Base-by-base conservation (phyloP, 345 rosid genomes). In the Cochlearia excelsa region DNA sequence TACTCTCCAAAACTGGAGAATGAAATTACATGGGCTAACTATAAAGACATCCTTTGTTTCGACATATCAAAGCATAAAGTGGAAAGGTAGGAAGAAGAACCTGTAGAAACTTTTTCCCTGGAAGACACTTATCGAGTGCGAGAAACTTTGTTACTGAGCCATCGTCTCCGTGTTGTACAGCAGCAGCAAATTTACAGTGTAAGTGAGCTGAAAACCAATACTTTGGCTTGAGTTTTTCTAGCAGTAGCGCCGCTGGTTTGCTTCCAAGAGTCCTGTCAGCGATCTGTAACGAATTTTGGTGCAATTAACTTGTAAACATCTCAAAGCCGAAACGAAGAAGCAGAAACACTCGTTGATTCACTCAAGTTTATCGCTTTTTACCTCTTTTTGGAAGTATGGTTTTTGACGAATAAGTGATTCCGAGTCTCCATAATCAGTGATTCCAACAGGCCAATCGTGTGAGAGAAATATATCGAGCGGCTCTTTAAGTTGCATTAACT, bases 201-300 rank as follows among this genome's bases (percentile, higher is more conserved):
- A 93, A 76, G 66, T 93, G 95, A 77, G 95, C 97, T 8, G 99
- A 85, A 77, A 93, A 93, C 99, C 97, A 93, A 74, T 82, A 85
- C 46, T 63, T 57, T 9, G 95, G 95, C 68, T 78, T 93, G 53
- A 89, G 69, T 63, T 87, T 84, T 71, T 84, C 82, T 27, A 93
- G 76, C 74, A 93, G 82, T 50, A 78, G 80, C 58, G 97, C 87
- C 37, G 95, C 91, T 69, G 95, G 84, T 76, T 82, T 83, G 75
- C 86, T 87, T 79, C 95, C 99, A 56, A 89, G 95, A 51, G 79
- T 81, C 75, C 78, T 77, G 40, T 69, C 67, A 68, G 63, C 66
- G 11, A 93, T 81, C 99, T 89, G 72, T 8, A 59, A 69, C 39
- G 38, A 27, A 33, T 48, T 16, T 46, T 2, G 31, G 30, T 45